A percentile compares a stretch with the other conserved stretches of the same genome.
Conservation (phyloP, 345 rosid species). For the Dipteronia sinensis region DNA sequence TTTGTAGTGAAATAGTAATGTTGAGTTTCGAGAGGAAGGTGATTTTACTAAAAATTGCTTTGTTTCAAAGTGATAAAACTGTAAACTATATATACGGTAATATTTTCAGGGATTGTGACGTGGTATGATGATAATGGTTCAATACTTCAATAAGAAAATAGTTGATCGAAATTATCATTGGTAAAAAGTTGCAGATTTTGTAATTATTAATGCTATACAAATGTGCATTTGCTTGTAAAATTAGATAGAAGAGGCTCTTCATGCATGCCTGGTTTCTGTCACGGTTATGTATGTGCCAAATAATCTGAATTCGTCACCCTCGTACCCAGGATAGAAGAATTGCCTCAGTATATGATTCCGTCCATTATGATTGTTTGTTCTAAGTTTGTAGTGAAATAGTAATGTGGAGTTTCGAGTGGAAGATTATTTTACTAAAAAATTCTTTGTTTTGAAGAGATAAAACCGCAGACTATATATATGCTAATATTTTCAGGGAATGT, state of each 20-base stretch:
- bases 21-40: too few species aligned
- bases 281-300: neutral
- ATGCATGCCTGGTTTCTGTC: neutral
- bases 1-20: too few species aligned
- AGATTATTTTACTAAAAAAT: neutral
- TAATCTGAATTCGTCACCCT: neutral
- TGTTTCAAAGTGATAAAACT: too few species aligned
- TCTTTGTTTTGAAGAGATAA: neutral
- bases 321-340: neutral
- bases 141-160: too few species aligned
- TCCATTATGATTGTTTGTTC: neutral
- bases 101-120: too few species aligned
- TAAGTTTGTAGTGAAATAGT: neutral
- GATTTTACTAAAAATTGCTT: too few species aligned
- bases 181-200: neutral
- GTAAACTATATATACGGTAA: too few species aligned
- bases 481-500: neutral
- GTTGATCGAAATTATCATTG: too few species aligned
- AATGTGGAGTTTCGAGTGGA: neutral
- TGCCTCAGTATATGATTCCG: neutral
- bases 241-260: neutral
- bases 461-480: neutral
- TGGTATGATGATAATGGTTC: too few species aligned
- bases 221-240: neutral
- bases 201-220: neutral